Percentiles rank a stretch among this genome's conserved stretches.
Conservation (phyloP, 75 land plant genomes). For the Selaginella tamariscina region DNA sequence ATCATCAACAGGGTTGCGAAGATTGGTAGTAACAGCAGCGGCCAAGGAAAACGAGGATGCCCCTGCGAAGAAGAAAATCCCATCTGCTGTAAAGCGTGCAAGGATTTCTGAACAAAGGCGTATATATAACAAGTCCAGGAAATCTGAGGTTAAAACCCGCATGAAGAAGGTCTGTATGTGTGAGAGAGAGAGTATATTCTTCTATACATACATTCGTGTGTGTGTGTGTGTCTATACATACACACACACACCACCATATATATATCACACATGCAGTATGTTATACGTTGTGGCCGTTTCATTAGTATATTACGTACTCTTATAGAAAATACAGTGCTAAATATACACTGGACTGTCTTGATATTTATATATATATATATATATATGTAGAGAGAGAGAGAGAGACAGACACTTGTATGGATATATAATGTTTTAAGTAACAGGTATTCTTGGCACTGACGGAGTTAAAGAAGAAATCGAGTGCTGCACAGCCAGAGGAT, state of each 20-base stretch:
- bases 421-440: background rate
- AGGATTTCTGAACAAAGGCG: constrained; percentile 75
- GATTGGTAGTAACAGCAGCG: no score
- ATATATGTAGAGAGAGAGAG: no score
- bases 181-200: constrained; percentile 1
- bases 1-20: no score
- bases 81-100: constrained; percentile 79
- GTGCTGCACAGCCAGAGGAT: constrained; percentile 44
- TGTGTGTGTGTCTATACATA: background rate
- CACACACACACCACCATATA: background rate
- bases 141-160: constrained; percentile 77
- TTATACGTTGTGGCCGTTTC: background rate
- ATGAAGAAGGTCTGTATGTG: constrained; percentile 65
- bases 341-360: background rate
- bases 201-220: background rate
- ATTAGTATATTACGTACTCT: background rate
- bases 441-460: constrained; percentile 70
- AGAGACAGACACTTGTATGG: no score
- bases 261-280: background rate
- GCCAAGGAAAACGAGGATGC: background rate
- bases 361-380: background rate
- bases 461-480: constrained; percentile 48
- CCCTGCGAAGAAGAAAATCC: constrained; percentile 37
- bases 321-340: background rate
- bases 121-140: constrained; percentile 57